Evolutionary conservation across 2,329 filamentous ascomycete species (phyloP), one percentile per base, ranked within the genome.

Genomic region (Botrytis cinerea): DNA sequence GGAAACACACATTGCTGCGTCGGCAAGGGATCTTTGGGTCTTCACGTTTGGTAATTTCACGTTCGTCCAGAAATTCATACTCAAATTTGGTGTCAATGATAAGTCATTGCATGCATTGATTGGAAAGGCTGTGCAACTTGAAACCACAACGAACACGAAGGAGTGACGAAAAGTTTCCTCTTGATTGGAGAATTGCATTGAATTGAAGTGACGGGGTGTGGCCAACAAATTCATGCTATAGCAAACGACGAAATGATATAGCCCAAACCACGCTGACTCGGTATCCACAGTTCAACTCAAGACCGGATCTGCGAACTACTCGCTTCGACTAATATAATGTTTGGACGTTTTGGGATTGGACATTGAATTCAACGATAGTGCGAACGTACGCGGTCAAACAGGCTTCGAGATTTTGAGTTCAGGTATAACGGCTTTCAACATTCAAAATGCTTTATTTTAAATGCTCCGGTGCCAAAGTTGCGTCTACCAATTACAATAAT

Each of bases 211-310:
- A n/a, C 12, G 4, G 16, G 45, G 20, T 54, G 46, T 40, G 64
- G 35, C 46, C 38, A 40, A 2, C 16, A 68, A 54, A 2, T 68
- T 54, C 46, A 68, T 68, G 64, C 64, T 40, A 54, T 68, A 68
- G 32, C 35, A 67, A 51, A 63, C n/a, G 46, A 54, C 4, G 28
- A 28, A 9, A 68, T 9, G 64, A 40, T 54, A 40, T 40, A 68
- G n/a, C 32, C 38, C 64, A 68, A 54, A 12, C 46, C 35, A 54
- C 40, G 20, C 28, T 16, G 35, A 54, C 32, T 68, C 32, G 16
- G 20, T 68, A 54, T 51, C 45, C 22, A 67, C 14, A 67, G 51
- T 57, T 14, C 46, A 32, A 16, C 46, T 51, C 8, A 25, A 57
- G 51, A 18, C 25, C 32, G 20, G 43, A 66, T 48, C 28, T 48